phyloP scores from a whole-genome alignment of 83 land plant species.

The Thuja plicata region DNA sequence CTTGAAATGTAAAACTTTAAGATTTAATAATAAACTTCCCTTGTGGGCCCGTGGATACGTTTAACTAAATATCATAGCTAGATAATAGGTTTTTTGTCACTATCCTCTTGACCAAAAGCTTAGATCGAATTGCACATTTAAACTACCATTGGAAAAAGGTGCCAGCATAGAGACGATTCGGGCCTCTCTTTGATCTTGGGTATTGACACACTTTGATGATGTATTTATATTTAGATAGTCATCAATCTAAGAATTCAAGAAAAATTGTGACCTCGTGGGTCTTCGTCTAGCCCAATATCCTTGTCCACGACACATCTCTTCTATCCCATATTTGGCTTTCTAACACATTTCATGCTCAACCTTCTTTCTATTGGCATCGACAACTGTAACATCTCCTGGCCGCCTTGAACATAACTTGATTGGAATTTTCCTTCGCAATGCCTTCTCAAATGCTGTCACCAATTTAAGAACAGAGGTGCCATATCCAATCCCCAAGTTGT shows the following conservation, averaged over 20 bases:
- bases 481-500: conserved; percentile 87
- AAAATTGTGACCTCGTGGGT: conserved; percentile 58
- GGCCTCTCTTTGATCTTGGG: not conserved
- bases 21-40: too few relatives aligned
- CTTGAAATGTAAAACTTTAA: too few relatives aligned
- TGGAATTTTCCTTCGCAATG: conserved; percentile 90
- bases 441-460: conserved; percentile 93
- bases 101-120: not conserved
- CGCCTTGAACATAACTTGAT: conserved; percentile 71
- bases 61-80: too few relatives aligned
- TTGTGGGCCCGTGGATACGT: too few relatives aligned
- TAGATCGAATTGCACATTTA: not conserved
- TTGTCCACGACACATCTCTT: conserved; percentile 71
- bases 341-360: conserved; percentile 81
- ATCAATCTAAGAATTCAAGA: conserved; percentile 4
- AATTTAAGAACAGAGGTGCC: conserved; percentile 93
- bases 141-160: not conserved
- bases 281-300: conserved; percentile 81
- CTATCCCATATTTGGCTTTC: conserved; percentile 82
- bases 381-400: conserved; percentile 81
- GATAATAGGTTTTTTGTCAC: too few relatives aligned
- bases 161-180: not conserved
- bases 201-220: not conserved
- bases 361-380: conserved; percentile 85
- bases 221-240: not conserved